A percentile compares a stretch with the other conserved stretches of the same genome.
Conservation (phyloP, 331 rosid genomes). For the Quercus lobata region DNA sequence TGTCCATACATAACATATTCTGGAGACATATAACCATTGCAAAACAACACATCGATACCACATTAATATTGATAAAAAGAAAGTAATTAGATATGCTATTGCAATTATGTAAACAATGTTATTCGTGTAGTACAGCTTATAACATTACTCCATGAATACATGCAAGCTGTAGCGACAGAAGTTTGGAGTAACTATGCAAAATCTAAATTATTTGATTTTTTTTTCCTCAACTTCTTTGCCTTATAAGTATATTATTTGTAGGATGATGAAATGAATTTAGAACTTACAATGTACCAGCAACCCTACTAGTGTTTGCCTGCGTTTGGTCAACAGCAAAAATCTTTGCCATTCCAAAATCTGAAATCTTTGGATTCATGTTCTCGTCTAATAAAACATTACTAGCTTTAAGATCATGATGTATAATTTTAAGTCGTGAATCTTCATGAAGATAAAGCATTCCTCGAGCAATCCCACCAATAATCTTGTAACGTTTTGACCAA, state of each 20-base stretch:
- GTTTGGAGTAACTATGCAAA: no score
- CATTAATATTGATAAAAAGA: no score
- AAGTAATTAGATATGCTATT: background rate
- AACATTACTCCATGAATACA: no score
- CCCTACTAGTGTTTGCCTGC: constrained; percentile 15
- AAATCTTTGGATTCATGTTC: constrained; percentile 33
- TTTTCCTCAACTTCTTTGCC: no score
- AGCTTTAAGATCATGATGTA: constrained; percentile 37
- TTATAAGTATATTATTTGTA: no score
- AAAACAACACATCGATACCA: no score
- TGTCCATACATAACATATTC: no score
- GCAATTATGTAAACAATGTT: background rate
- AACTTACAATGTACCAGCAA: constrained; percentile 35
- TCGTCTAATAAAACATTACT: constrained; percentile 26
- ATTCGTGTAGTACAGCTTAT: no score
- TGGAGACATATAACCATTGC: no score
- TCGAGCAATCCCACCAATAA: constrained; percentile 25
- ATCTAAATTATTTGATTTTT: no score
- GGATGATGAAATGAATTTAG: no score
- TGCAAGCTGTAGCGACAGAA: no score
- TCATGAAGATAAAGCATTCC: constrained; percentile 37
- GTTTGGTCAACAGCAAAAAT: constrained; percentile 15
- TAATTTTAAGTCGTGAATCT: constrained; percentile 24
- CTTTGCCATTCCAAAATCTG: constrained; percentile 32
- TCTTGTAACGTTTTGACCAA: constrained; percentile 23